phyloP scores from a whole-genome alignment of 2,329 filamentous ascomycete species.

The Coniochaeta pulveracea region DNA sequence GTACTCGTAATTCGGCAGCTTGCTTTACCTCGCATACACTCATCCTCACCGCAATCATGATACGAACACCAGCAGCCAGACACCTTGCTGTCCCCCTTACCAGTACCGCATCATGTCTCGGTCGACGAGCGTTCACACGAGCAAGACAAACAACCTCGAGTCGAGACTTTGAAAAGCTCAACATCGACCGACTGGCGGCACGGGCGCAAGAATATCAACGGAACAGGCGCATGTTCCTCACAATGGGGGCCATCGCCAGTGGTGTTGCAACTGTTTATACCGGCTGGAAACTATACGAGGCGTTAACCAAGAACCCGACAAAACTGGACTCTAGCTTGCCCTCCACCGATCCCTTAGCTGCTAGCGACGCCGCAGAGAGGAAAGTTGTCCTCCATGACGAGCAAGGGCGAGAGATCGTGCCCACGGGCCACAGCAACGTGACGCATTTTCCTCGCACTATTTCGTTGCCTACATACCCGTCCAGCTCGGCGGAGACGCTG shows the following conservation, averaged over 20 bases:
- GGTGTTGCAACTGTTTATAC: conserved; percentile 39
- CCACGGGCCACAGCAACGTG: conserved; percentile 72
- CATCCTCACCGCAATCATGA: conserved; percentile 12
- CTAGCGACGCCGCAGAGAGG: conserved; percentile 36
- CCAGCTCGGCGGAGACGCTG: conserved; percentile 12
- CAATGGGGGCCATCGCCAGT: conserved; percentile 37
- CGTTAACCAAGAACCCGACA: conserved; percentile 15
- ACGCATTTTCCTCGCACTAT: conserved; percentile 68
- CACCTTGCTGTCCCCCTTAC: conserved; percentile 9
- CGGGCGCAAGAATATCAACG: conserved; percentile 37
- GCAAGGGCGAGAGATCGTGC: conserved; percentile 63
- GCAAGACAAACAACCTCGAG: conserved; percentile 11
- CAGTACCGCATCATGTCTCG: conserved; percentile 7
- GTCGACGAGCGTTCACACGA: conserved; percentile 22
- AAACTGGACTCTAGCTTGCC: conserved; percentile 31
- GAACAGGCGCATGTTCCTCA: conserved; percentile 38
- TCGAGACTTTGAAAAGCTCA: conserved; percentile 32
- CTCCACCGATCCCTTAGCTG: conserved; percentile 32
- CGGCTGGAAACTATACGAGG: conserved; percentile 36
- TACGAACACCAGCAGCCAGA: conserved; percentile 16
- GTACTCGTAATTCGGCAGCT: too few relatives aligned
- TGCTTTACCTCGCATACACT: too few relatives aligned
- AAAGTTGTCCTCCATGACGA: conserved; percentile 53
- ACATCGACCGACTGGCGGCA: conserved; percentile 35
- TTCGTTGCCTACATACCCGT: conserved; percentile 38